Base-by-base conservation (phyloP, 1,284 basidiomycete species). In the Boletus sp. region DNA sequence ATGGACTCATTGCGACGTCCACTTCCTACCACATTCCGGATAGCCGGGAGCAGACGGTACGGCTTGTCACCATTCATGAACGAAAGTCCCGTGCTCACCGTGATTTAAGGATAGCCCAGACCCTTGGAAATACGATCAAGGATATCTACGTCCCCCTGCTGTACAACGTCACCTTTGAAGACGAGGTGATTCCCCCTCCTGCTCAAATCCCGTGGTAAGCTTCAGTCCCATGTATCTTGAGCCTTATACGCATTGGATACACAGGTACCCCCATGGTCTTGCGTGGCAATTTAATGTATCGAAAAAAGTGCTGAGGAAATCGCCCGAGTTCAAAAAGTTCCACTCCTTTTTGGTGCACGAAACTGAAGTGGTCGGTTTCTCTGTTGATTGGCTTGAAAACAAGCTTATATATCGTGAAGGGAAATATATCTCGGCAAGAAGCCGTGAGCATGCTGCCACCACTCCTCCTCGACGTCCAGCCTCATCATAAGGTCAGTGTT, bases 371-470 rank as follows among this genome's bases (percentile, higher is more conserved):
- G 92, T 94, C 63, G 55, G 88, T 79, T 44, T 49, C 22, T 18
- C 11, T 39, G n/a, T 47, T 18, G 22, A 46, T 12, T 16, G 18
- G 29, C 5, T 45, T 3, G 31, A n/a, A 22, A 42, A 37, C 18
- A 20, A 45, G 47, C 55, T 64, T 22, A 62, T 35, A 13, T 29
- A 22, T 37, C 41, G 0, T 20, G 6, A 64, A 94, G 92, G 96
- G 97, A 53, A 98, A 98, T 69, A 84, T 99, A 57, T 97, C 94
- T 12, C 82, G 97, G 24, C 96, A 98, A 76, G 97, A 99, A 76
- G 96, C 94, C 24, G 97, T 99, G 54, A 97, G 94, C 68, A 99
- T 99, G 97, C 80, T 99, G 24, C 97, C 97, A 5, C 96, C 97
- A 1, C 82, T 99, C 2, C 89, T 99, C 66, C 83, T 99, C 51